Base-by-base conservation (phyloP, 495 filamentous ascomycete genomes). In the Hypoxylon lenormandii region DNA sequence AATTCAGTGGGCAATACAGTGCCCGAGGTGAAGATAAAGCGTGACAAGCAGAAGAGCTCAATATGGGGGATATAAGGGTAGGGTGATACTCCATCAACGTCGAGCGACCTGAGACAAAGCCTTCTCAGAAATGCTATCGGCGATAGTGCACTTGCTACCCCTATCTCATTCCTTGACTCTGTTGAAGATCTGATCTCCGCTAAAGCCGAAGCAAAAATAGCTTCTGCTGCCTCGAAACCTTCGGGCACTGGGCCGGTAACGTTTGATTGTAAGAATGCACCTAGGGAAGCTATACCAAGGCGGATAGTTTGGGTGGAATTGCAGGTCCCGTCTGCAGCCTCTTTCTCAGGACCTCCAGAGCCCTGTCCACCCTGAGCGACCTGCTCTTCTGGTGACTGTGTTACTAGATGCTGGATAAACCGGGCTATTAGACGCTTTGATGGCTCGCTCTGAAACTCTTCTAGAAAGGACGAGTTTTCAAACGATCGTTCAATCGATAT, bases 181-280 rank as follows among this genome's bases (percentile, higher is more conserved):
- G 0, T 11, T 30, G n/a, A 43, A 26, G 48, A 46, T 0, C 37
- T 28, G 15, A 52, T 23, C 30, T 73, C 60, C 4, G 28, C 40
- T n/a, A 76, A 65, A 12, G 65, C 64, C 2, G 38, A 56, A 1
- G 60, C 11, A 40, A 83, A 80, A 4, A 72, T 54, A 2, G 49
- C 40, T 38, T 82, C 75, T 6, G 75, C 45, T 0, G 62, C 23
- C 0, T 76, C 47, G 7, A 76, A 50, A 18, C 72, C 63, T 5
- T 88, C 87, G 16, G 94, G 77, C n/a, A 93, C 80, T 0, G 94
- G 96, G 0, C 95, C 95, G 12, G 95, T 97, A 52, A 97, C 91
- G 76, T 92, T 98, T 0, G 89, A 88, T 69, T 98, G 95, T 18
- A 97, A 76, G 76, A 98, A 98, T n/a, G 87, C 86, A 72, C 91